Percentiles rank a stretch among this genome's conserved stretches.
Evolutionary conservation across 306 rosid genomes (phyloP).

Genomic region (Myrica gale): DNA sequence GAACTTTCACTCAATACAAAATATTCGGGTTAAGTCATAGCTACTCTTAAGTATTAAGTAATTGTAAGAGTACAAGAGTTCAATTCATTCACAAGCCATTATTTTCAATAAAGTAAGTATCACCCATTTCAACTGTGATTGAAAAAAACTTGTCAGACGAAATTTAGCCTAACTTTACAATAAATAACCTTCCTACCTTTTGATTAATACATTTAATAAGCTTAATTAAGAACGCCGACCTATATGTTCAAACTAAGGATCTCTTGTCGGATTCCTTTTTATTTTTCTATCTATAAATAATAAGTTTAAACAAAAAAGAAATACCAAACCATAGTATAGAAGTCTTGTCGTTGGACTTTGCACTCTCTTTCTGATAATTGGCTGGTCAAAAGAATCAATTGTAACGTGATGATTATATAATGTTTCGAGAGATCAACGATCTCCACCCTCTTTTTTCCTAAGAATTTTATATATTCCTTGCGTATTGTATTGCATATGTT

Average conservation of each 20-base stretch:
- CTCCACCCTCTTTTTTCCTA: not conserved
- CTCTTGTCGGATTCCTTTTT: too few species aligned
- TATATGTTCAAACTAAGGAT: not conserved
- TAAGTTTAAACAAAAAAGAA: too few species aligned
- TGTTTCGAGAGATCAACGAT: not conserved
- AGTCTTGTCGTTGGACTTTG: not conserved
- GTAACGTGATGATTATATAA: constrained; percentile 12
- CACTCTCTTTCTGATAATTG: not conserved
- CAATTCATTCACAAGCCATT: not conserved
- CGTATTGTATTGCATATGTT: constrained; percentile 21
- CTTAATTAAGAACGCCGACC: constrained; percentile 7
- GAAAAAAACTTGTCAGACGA: too few species aligned
- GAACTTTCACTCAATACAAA: too few species aligned
- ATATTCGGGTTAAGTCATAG: too few species aligned
- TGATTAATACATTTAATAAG: not conserved
- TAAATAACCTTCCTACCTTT: constrained; percentile 7
- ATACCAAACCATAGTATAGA: not conserved
- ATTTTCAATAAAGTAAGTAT: not conserved
- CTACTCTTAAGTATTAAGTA: too few species aligned
- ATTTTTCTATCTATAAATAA: too few species aligned
- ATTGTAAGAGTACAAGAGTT: too few species aligned
- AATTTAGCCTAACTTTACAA: not conserved
- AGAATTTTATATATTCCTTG: not conserved
- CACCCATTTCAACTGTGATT: not conserved
- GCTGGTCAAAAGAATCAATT: constrained; percentile 25